Evolutionary conservation across 2,329 filamentous ascomycete genomes (phyloP).

Genomic region (Ophioceras dolichostomum): DNA sequence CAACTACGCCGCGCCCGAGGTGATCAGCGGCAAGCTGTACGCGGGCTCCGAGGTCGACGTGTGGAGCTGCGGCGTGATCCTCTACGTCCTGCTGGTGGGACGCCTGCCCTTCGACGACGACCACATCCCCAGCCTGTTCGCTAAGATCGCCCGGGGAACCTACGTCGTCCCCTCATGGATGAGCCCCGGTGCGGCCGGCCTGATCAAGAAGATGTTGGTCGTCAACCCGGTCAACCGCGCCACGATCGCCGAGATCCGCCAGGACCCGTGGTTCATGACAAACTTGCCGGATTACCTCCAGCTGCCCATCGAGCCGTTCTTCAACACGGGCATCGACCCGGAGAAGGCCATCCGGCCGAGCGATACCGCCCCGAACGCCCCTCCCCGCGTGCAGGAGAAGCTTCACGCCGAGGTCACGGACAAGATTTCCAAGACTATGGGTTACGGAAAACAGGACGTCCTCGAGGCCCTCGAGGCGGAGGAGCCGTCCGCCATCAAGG

Average conservation of each 20-base stretch:
- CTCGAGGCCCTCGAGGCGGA: constrained; percentile 85
- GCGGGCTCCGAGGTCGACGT: constrained; percentile 96
- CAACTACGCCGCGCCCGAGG: constrained; percentile 95
- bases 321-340: constrained; percentile 87
- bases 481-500: constrained; percentile 96
- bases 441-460: constrained; percentile 88
- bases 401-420: constrained; percentile 86
- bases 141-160: constrained; percentile 90
- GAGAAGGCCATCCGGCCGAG: constrained; percentile 81
- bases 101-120: constrained; percentile 94
- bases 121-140: constrained; percentile 93
- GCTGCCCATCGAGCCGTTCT: constrained; percentile 80
- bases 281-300: constrained; percentile 79
- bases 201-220: constrained; percentile 90
- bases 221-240: constrained; percentile 91
- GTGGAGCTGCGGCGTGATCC: constrained; percentile 91
- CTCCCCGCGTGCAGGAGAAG: constrained; percentile 71
- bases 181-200: constrained; percentile 63
- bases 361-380: constrained; percentile 67
- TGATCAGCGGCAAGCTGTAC: constrained; percentile 95
- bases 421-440: constrained; percentile 96
- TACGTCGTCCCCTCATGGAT: constrained; percentile 91
- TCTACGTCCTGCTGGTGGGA: constrained; percentile 71
- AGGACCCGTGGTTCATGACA: constrained; percentile 87
- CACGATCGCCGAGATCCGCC: constrained; percentile 84